Conservation (phyloP, 352 stramenopile species). For the Globisporangium nunn region DNA sequence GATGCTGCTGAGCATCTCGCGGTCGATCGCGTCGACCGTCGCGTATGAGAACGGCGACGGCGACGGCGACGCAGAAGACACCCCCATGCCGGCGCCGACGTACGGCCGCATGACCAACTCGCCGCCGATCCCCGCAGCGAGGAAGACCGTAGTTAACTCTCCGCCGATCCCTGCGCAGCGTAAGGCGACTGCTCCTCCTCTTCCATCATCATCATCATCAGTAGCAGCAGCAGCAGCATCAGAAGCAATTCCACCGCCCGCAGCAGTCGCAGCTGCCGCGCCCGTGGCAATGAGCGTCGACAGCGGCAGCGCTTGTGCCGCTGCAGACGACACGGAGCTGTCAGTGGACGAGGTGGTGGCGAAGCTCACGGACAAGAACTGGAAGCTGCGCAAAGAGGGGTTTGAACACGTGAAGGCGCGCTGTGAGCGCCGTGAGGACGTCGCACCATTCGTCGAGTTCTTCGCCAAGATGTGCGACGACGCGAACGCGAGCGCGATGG, state of each 20-base stretch:
- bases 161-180: constrained; percentile 19
- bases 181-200: constrained; percentile 5
- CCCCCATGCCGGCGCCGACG: constrained; percentile 15
- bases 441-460: constrained; percentile 42
- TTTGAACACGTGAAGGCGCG: constrained; percentile 67
- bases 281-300: constrained; percentile 1
- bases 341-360: constrained; percentile 42
- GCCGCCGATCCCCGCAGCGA: constrained; percentile 19
- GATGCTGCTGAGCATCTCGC: constrained; percentile 70
- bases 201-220: not conserved
- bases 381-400: constrained; percentile 79
- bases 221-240: not conserved
- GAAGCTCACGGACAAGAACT: constrained; percentile 78
- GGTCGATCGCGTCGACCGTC: constrained; percentile 79
- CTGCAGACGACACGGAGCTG: constrained; percentile 10
- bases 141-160: constrained; percentile 15
- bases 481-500: constrained; percentile 72
- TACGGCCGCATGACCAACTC: constrained; percentile 29
- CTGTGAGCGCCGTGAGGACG: constrained; percentile 46
- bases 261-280: no score
- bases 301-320: not conserved
- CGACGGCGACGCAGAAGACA: constrained; percentile 11
- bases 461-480: constrained; percentile 84
- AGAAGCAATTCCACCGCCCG: not conserved
- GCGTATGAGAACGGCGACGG: constrained; percentile 33